Conservation (phyloP, 179 eudicot species). For the Silene noctiflora region DNA sequence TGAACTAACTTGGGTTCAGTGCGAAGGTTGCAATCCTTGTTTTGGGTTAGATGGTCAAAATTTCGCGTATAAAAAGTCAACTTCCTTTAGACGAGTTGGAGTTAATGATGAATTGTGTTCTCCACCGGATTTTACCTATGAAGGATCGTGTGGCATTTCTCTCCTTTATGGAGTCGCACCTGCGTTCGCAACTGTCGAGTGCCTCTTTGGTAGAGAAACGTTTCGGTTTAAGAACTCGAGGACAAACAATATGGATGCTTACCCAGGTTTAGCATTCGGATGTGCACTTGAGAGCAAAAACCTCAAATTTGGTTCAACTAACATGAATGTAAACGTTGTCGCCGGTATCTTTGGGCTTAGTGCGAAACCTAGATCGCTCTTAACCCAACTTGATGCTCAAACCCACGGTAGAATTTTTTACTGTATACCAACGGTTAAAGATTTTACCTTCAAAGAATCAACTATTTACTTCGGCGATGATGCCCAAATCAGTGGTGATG, state of each 20-base stretch:
- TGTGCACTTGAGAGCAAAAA: conserved; percentile 6
- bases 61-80: not conserved
- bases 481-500: conserved; percentile 14
- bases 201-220: not conserved
- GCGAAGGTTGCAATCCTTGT: conserved; percentile 19
- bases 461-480: conserved; percentile 8
- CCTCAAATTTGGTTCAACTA: not conserved
- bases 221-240: not conserved
- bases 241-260: not conserved
- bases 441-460: not conserved
- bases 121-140: not conserved
- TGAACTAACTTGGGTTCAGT: conserved; percentile 20
- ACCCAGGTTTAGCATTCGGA: not conserved
- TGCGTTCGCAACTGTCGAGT: too few relatives aligned
- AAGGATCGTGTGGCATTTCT: conserved; percentile 8
- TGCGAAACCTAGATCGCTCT: conserved; percentile 10
- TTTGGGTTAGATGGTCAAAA: not conserved
- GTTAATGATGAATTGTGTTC: not conserved
- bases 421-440: not conserved
- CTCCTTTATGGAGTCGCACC: not conserved
- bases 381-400: conserved; percentile 15
- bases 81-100: not conserved
- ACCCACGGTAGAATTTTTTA: conserved; percentile 14
- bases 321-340: not conserved
- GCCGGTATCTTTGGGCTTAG: conserved; percentile 14